Percentiles rank a stretch among this genome's conserved stretches.
These are phyloP conservation scores for Heliamphora exappendiculata DNA, from an alignment of 148 eudicot species.

Conservation along the genomic window DNA sequence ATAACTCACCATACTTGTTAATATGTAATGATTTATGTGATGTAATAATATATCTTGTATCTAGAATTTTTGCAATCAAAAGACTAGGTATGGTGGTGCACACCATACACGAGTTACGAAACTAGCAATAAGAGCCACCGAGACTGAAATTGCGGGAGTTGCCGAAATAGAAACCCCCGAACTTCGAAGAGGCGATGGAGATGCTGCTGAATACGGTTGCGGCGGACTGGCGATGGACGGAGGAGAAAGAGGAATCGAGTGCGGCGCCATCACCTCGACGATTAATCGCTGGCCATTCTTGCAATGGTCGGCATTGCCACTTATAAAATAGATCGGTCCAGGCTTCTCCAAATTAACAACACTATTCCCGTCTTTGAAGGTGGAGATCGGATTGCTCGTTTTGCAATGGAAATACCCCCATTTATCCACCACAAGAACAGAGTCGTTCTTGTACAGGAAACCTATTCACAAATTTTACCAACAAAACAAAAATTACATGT, in stretches of 20 bases:
- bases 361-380: constrained; percentile 41
- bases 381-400: constrained; percentile 23
- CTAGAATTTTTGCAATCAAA: no score
- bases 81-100: no score
- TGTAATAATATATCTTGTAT: no score
- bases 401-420: constrained; percentile 68
- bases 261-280: constrained; percentile 36
- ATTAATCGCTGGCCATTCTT: constrained; percentile 38
- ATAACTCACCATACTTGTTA: no score
- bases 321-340: constrained; percentile 47
- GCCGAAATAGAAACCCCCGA: no score
- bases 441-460: constrained; percentile 56
- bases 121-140: no score
- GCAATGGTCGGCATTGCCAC: constrained; percentile 48
- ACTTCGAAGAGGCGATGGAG: constrained; percentile 15
- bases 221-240: constrained; percentile 10
- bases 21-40: no score
- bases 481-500: no score
- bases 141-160: no score
- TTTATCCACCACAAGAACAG: constrained; percentile 60
- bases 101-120: no score
- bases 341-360: constrained; percentile 30
- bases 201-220: background rate
- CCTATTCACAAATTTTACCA: no score
- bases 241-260: constrained; percentile 3